Percentiles rank a stretch among this genome's conserved stretches.
Evolutionary conservation across 1,139 yeast species (phyloP).

Genomic region (Saccharomyces hybrid): DNA sequence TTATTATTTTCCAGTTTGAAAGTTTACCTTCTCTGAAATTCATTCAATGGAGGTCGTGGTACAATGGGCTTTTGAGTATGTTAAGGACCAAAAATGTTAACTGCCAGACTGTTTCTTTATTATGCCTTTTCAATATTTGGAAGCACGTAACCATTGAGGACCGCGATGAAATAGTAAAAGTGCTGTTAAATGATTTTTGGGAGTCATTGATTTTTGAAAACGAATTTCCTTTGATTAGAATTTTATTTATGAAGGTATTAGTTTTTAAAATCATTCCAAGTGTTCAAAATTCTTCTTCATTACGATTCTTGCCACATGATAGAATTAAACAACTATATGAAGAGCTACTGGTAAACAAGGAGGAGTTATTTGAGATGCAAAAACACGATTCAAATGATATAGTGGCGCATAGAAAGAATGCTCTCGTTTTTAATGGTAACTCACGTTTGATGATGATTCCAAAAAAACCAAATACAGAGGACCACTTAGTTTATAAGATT

Average conservation of each 20-base stretch:
- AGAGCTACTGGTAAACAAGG: constrained; percentile 6
- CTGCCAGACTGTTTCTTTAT: constrained; percentile 22
- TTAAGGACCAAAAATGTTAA: constrained; percentile 23
- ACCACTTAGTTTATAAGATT: constrained; percentile 9
- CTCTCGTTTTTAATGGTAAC: constrained; percentile 10
- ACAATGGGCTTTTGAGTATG: constrained; percentile 19
- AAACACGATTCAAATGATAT: constrained; percentile 2
- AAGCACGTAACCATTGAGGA: constrained; percentile 12
- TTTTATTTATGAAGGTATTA: constrained; percentile 21
- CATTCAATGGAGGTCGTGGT: constrained; percentile 26
- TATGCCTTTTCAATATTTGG: constrained; percentile 30
- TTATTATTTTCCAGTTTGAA: constrained; percentile 18
- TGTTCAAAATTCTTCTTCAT: background rate
- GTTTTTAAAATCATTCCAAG: constrained; percentile 18
- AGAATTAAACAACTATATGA: constrained; percentile 6
- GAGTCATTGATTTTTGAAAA: constrained; percentile 13
- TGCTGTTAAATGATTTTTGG: constrained; percentile 18
- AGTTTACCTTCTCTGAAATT: constrained; percentile 9
- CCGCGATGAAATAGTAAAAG: constrained; percentile 6
- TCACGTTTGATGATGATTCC: constrained; percentile 9
- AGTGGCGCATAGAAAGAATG: background rate
- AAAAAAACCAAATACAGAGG: constrained; percentile 3
- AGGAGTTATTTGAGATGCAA: background rate
- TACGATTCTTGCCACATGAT: background rate
- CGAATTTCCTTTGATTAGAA: constrained; percentile 17